Base-by-base conservation (phyloP, 352 stramenopile genomes). In the Pelagophyceae sp. region DNA sequence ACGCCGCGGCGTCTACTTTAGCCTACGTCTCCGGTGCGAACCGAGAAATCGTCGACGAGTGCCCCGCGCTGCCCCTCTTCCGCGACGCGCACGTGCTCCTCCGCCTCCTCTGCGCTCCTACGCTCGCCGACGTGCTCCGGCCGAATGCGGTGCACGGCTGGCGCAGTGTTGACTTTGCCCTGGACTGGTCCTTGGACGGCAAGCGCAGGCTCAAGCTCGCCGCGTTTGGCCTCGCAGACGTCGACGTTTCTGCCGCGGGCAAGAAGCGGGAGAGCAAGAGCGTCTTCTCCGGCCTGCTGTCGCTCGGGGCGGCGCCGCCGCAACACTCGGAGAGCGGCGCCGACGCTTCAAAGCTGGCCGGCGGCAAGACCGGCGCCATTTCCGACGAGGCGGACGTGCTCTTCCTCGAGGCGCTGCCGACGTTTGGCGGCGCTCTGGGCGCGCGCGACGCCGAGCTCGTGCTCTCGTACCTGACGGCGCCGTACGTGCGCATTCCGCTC, bases 401-500 rank as follows among this genome's bases (percentile, higher is more conserved):
- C 67, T 58, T 60, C 37, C 15, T 74, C 35, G 35, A 89, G 17
- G 85, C 92, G 25, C 81, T 99, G 40, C 96, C 96, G 3, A 97
- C 94, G 0, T 99, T 98, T 82, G 92, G 94, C 64, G 89, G 94
- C 65, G 95, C 96, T 31, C 85, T 99, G n/a, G 94, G 91, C 15
- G 89, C 93, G 29, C 92, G 96, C 74, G 96, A 99, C 80, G 95
- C 92, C 0, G 95, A 99, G 83, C 94, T 97, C 23, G 91, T 99
- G 75, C 90, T 98, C 77, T 95, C 96, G 80, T 99, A 99, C 82
- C 88, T 99, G 74, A 99, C 96, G 3, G 96, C 97, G 15, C 96
- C 96, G 38, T 99, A 99, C 80, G 92, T 98, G 38, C 83, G 95
- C 31, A 99, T 99, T 79, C 96, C 96, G 40, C 87, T 99, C 3